These are phyloP conservation scores for Rhododendron mucronatum DNA, from an alignment of 148 eudicot genomes.

Conservation along the genomic window DNA sequence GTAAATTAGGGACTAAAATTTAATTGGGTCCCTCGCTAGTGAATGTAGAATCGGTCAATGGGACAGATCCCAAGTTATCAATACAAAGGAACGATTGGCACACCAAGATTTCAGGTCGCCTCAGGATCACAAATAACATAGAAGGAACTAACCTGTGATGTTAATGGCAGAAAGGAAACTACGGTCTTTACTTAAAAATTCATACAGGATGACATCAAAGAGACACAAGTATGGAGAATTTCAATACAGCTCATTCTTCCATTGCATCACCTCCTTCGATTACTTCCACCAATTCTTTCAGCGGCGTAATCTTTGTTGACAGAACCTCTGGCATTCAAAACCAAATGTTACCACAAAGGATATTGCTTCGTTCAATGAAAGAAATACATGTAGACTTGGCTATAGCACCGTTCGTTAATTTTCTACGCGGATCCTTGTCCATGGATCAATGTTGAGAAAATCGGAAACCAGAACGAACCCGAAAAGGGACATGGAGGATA, in stretches of 20 bases:
- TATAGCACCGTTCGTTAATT: neutral
- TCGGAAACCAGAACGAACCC: neutral
- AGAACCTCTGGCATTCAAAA: slow-evolving; percentile 64
- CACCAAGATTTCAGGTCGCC: neutral
- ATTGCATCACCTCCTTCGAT: slow-evolving; percentile 74
- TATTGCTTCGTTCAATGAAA: neutral
- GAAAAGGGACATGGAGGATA: neutral
- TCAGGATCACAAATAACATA: neutral
- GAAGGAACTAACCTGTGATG: neutral
- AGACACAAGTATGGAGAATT: neutral
- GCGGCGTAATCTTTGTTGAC: slow-evolving; percentile 54
- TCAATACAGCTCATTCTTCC: slow-evolving; percentile 52
- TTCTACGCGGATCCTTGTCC: neutral
- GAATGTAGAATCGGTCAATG: neutral
- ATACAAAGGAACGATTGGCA: neutral
- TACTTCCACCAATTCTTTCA: slow-evolving; percentile 43
- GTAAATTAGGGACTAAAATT: neutral
- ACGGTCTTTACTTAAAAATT: neutral
- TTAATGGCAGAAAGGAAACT: neutral
- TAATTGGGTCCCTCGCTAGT: too few relatives aligned
- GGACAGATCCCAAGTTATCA: neutral
- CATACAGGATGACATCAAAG: neutral
- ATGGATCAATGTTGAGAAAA: neutral
- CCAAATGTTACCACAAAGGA: neutral
- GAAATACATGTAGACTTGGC: neutral